Evolutionary conservation across 2,329 filamentous ascomycete species (phyloP), one percentile per base, ranked within the genome.

Genomic region (Penicillium rolfsii): DNA sequence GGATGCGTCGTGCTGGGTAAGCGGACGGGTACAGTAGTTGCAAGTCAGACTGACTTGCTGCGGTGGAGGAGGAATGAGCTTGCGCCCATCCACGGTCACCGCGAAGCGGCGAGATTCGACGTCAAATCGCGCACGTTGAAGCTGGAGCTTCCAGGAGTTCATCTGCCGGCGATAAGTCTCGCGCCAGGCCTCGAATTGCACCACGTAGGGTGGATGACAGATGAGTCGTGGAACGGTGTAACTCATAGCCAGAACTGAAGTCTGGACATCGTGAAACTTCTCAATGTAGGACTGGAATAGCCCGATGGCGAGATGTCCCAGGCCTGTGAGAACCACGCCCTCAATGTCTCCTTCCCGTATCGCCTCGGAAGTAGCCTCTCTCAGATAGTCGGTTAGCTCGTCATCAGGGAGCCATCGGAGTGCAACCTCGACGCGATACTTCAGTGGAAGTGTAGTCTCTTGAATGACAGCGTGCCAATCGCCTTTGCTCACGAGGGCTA

Each of bases 231-330:
- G 86, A 52, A 84, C 83, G 0, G 84, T 83, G 64, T 85, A 82
- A 36, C 83, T 83, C 69, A 86, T 83, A 30, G 84, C 84, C 1
- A 89, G 76, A 0, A 88, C 85, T 0, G 86, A 83, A 2, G 85
- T 87, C 74, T 89, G 87, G 1, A 88, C 73, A 64, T 88, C 86
- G 59, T 84, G 82, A 68, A 83, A 87, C 55, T 82, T 83, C 56
- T 79, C 79, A 61, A 89, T 83, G 70, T 88, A 87, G 6, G 82
- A 83, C 66, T 85, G 82, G 63, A 89, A 84, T 38, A 89, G 80
- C 50, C 85, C 82, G 72, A 89, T 82, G 4, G 83, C 82, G 58
- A 80, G 78, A 59, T 86, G 82, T 3, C 82, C 81, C 6, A 88
- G 79, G 6, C 87, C 87, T 0, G 87, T 89, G 8, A 89, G 80